Percentiles rank a stretch among this genome's conserved stretches.
phyloP scores from a whole-genome alignment of 2,329 filamentous ascomycete species.

The Aspergillus nomiae region DNA sequence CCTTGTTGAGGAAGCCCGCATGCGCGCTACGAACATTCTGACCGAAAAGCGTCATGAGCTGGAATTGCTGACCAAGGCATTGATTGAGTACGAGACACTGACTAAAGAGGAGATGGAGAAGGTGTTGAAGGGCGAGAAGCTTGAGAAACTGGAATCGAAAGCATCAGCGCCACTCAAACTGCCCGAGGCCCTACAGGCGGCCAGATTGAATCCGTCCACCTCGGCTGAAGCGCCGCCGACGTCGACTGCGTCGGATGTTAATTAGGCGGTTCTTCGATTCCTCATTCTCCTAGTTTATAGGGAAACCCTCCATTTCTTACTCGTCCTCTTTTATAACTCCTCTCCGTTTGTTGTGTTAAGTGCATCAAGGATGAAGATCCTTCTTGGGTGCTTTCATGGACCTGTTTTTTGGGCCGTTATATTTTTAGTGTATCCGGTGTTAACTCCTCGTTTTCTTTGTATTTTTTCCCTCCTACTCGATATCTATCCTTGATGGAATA shows the following conservation, averaged over 20 bases:
- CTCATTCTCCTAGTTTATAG: neutral
- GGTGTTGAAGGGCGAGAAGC: conserved; percentile 82
- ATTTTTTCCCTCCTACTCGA: conserved; percentile 8
- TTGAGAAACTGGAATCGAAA: conserved; percentile 66
- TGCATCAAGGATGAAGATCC: neutral
- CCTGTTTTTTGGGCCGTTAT: neutral
- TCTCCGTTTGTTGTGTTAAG: conserved; percentile 1
- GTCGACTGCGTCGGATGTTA: conserved; percentile 21
- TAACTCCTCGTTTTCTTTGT: conserved; percentile 3
- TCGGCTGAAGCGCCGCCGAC: conserved; percentile 24
- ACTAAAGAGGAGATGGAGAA: conserved; percentile 86
- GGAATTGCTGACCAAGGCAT: conserved; percentile 81
- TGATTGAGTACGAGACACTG: conserved; percentile 93
- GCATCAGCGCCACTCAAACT: conserved; percentile 63
- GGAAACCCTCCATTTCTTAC: neutral
- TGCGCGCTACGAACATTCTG: conserved; percentile 71
- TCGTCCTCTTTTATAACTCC: neutral
- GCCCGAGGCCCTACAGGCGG: conserved; percentile 53
- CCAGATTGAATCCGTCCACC: conserved; percentile 29
- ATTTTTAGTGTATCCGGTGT: conserved; percentile 3
- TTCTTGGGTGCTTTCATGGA: neutral
- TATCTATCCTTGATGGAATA: conserved; percentile 6
- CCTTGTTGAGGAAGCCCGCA: conserved; percentile 77
- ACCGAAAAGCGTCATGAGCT: conserved; percentile 78
- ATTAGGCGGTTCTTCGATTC: conserved; percentile 7